phyloP scores from a whole-genome alignment of 2,329 filamentous ascomycete genomes.

The Phyllosticta citrichinensis region DNA sequence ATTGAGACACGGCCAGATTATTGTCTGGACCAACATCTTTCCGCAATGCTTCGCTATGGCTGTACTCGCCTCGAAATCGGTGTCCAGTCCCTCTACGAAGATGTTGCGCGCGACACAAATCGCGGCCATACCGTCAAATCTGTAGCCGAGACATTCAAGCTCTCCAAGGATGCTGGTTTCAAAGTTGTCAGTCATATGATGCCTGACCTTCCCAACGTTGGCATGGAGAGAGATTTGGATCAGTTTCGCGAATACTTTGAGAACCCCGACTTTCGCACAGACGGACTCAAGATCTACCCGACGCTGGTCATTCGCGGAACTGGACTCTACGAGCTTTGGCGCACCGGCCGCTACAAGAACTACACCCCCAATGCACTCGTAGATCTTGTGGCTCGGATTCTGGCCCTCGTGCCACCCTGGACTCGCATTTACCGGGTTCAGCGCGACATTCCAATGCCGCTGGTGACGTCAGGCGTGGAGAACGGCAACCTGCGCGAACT shows the following conservation, averaged over 20 bases:
- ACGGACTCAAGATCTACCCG: slow-evolving; percentile 95
- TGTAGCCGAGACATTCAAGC: slow-evolving; percentile 90
- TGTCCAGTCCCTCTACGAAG: slow-evolving; percentile 94
- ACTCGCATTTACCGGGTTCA: slow-evolving; percentile 98
- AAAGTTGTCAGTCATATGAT: slow-evolving; percentile 99
- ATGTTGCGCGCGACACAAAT: slow-evolving; percentile 96
- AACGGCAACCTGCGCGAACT: slow-evolving; percentile 94
- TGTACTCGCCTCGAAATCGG: slow-evolving; percentile 92
- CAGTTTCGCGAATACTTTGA: slow-evolving; percentile 98
- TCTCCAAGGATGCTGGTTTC: slow-evolving; percentile 97
- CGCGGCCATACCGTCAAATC: slow-evolving; percentile 90
- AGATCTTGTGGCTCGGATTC: slow-evolving; percentile 89
- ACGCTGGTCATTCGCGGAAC: slow-evolving; percentile 95
- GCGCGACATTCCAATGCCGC: slow-evolving; percentile 97
- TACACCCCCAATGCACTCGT: slow-evolving; percentile 96
- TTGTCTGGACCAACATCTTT: slow-evolving; percentile 88
- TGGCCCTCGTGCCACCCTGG: slow-evolving; percentile 92
- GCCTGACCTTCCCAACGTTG: slow-evolving; percentile 95
- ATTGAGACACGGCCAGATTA: slow-evolving; percentile 97
- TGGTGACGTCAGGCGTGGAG: slow-evolving; percentile 97
- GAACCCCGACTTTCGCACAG: slow-evolving; percentile 89
- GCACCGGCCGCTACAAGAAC: slow-evolving; percentile 94
- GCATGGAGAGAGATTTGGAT: slow-evolving; percentile 94
- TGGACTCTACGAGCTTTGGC: slow-evolving; percentile 93
- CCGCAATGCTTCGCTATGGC: slow-evolving; percentile 93